A percentile compares a stretch with the other conserved stretches of the same genome.
phyloP scores from a whole-genome alignment of 2,329 filamentous ascomycete species.

The Ophiostoma australiae region DNA sequence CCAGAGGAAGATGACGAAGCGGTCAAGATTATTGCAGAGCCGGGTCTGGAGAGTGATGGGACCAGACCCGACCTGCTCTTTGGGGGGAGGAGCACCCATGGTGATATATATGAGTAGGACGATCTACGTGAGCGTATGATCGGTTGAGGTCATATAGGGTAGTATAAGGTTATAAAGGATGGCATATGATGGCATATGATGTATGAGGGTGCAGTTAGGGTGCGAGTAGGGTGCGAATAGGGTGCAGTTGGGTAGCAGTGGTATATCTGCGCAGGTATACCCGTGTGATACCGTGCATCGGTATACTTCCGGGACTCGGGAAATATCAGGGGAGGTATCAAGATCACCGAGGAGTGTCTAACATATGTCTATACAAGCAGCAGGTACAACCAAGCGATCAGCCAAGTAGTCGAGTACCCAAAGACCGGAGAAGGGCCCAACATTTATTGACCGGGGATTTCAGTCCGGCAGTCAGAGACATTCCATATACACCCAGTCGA shows the following conservation, averaged over 20 bases:
- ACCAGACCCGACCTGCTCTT: background rate
- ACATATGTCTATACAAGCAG: background rate
- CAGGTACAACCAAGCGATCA: background rate
- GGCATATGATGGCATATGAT: background rate
- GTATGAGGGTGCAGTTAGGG: slow-evolving; percentile 1
- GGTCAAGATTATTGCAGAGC: background rate
- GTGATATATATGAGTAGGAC: background rate
- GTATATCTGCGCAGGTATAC: background rate
- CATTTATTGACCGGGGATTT: background rate
- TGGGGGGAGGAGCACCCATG: slow-evolving; percentile 2
- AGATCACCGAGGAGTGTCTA: background rate
- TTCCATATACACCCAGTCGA: background rate
- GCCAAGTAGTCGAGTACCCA: background rate
- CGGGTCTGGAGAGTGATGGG: background rate
- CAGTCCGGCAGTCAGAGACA: slow-evolving; percentile 3
- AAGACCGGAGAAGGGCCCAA: background rate
- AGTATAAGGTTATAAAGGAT: background rate
- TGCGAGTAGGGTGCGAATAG: background rate
- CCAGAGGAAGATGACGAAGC: background rate
- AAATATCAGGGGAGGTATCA: background rate
- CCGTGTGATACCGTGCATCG: slow-evolving; percentile 7
- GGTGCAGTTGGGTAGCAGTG: background rate
- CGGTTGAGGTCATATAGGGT: background rate
- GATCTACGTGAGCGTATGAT: background rate
- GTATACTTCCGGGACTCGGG: background rate